Conservation (phyloP, 768 basidiomycete species). For the Termitomyces sp. region DNA sequence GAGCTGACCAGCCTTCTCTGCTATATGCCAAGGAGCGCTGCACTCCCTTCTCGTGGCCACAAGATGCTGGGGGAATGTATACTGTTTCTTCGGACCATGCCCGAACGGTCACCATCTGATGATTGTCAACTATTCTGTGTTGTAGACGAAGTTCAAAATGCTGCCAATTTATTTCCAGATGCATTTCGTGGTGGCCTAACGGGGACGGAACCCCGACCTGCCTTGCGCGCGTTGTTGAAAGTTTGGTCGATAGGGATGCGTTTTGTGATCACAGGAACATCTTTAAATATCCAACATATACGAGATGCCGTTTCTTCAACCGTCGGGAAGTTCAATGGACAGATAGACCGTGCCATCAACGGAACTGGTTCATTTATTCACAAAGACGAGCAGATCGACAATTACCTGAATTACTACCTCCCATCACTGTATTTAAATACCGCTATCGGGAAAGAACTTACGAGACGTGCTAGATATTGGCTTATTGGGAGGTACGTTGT, state of each 20-base stretch:
- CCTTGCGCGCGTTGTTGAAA: neutral
- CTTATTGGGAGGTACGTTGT: neutral
- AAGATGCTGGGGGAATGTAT: neutral
- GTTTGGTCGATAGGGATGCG: neutral
- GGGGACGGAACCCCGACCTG: neutral
- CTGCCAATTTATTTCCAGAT: neutral
- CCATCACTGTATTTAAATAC: neutral
- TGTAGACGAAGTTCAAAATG: neutral
- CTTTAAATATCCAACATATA: neutral
- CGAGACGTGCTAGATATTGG: neutral
- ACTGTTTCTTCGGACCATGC: neutral
- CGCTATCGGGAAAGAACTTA: neutral
- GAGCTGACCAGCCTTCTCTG: neutral
- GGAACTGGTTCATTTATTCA: neutral
- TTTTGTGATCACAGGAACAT: neutral
- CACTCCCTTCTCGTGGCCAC: neutral
- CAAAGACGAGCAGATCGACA: neutral
- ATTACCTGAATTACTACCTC: neutral
- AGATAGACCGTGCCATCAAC: neutral
- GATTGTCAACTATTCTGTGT: neutral
- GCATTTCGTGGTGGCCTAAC: neutral
- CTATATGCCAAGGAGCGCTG: neutral
- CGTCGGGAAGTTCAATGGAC: neutral
- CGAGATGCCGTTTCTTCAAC: neutral
- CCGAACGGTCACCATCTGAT: neutral